phyloP scores from a whole-genome alignment of 192 early-diverging fungal genomes.

The Lobosporangium transversale region DNA sequence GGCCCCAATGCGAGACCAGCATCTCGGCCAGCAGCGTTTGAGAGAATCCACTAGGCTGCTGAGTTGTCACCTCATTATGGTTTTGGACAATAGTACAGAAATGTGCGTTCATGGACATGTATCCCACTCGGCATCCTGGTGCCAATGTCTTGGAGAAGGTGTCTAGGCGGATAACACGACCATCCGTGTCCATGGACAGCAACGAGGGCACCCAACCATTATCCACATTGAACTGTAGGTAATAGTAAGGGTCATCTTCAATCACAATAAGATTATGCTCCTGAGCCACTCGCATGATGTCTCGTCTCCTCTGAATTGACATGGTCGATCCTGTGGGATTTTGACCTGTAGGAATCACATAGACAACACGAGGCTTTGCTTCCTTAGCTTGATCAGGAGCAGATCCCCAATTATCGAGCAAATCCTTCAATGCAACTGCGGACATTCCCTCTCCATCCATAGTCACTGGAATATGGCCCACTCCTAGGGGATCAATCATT shows the following conservation, averaged over 20 bases:
- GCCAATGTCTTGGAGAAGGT: constrained; percentile 88
- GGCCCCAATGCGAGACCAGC: constrained; percentile 74
- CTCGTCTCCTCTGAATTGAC: constrained; percentile 73
- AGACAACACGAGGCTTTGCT: constrained; percentile 61
- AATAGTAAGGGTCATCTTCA: constrained; percentile 95
- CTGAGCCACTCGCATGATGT: constrained; percentile 77
- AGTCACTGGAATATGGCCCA: constrained; percentile 55
- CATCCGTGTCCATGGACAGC: constrained; percentile 84
- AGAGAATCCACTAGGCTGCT: constrained; percentile 82
- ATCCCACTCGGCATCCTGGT: constrained; percentile 81
- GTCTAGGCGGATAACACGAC: constrained; percentile 87
- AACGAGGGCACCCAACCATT: constrained; percentile 69
- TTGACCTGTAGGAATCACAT: constrained; percentile 85
- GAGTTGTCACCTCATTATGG: constrained; percentile 79
- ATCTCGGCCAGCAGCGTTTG: constrained; percentile 77
- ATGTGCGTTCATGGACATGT: constrained; percentile 66
- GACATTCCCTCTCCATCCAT: constrained; percentile 73
- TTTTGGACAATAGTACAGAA: constrained; percentile 79
- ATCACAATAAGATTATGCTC: constrained; percentile 81
- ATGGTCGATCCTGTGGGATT: constrained; percentile 91
- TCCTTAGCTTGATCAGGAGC: constrained; percentile 43
- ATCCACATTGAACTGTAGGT: constrained; percentile 72
- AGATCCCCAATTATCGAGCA: constrained; percentile 54
- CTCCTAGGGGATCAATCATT: constrained; percentile 60
- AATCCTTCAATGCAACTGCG: constrained; percentile 59